These are phyloP conservation scores for Taphrina wiesneri DNA, from an alignment of 1,139 yeast genomes.

Conservation along the genomic window DNA sequence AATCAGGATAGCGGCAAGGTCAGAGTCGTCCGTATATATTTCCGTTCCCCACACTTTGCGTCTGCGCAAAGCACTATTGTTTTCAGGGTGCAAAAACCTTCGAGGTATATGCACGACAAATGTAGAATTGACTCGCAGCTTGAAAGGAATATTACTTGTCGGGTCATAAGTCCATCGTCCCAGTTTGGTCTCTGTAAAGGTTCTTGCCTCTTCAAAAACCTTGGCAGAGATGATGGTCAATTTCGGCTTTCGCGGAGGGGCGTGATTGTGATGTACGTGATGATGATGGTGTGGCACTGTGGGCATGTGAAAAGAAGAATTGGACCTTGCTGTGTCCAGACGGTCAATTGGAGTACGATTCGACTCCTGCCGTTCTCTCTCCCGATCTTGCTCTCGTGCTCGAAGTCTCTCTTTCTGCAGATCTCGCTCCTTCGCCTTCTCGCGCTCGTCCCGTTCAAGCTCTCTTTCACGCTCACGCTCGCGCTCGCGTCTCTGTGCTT, in stretches of 20 bases:
- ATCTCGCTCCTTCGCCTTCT: neutral
- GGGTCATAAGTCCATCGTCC: conserved; percentile 30
- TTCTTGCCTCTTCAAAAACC: conserved; percentile 23
- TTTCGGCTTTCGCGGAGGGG: conserved; percentile 2
- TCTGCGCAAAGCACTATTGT: conserved; percentile 34
- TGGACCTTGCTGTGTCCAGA: neutral
- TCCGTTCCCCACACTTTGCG: conserved; percentile 89
- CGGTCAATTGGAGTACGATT: conserved; percentile 1
- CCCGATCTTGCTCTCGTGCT: conserved; percentile 2
- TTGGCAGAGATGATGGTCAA: conserved; percentile 21
- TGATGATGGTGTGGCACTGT: conserved; percentile 13
- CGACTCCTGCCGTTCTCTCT: neutral
- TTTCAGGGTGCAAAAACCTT: conserved; percentile 9
- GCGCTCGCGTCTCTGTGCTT: neutral
- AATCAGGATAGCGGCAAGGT: conserved; percentile 68
- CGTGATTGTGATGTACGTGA: conserved; percentile 5
- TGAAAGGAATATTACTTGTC: conserved; percentile 5
- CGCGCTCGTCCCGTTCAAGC: neutral
- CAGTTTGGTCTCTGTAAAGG: conserved; percentile 2
- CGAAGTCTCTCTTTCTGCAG: conserved; percentile 1
- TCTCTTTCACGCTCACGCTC: conserved; percentile 16
- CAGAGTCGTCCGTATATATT: conserved; percentile 90
- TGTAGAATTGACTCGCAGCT: conserved; percentile 1
- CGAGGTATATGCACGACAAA: conserved; percentile 17
- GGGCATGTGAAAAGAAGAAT: neutral